Evolutionary conservation across 306 rosid genomes (phyloP), one percentile per base, ranked within the genome.

Genomic region (Cicer yamashitae): DNA sequence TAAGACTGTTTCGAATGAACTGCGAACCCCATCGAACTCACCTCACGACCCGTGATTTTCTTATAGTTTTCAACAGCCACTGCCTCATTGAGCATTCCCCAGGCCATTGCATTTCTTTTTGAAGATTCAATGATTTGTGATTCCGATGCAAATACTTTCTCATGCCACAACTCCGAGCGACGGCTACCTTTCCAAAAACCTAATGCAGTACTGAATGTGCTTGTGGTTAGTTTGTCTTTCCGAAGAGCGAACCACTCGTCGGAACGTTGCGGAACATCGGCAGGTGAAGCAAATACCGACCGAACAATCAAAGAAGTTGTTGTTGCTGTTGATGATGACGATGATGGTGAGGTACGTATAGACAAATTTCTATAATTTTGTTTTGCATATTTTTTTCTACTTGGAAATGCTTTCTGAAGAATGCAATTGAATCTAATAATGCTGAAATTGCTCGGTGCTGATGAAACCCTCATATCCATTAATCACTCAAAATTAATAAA

Each of bases 241-340:
- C 99, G 96, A 52, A 92, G 91, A 25, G 99, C 96, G 54, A 94
- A 94, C 98, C 99, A 94, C 82, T 96, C 99, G 0, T 90, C 93
- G 2, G 99, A 96, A 1, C 92, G 90, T 56, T 96, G 99, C 10
- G 96, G 88, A 73, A 90, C 82, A 46, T 89, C 84, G 0, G 89
- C 83, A 0, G 51, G 85, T 1, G 79, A 77, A 61, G 87, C 86
- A 54, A 86, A 41, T 40, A 81, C 87, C 1, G 89, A 47, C 11
- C 6, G 69, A 46, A 62, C 41, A 52, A 17, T 41, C 14, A 22
- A 41, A 56, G 86, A 83, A 22, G 63, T 48, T 30, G 30, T 6
- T 6, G 44, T 6, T 40, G 44, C 1, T 30, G 65, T 11, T 11
- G 64, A 25, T 6, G 6, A 52, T 15, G 58, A 6, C 1, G 25